phyloP scores from a whole-genome alignment of 371 early-diverging fungal species.

The Mucor circinelloides region DNA sequence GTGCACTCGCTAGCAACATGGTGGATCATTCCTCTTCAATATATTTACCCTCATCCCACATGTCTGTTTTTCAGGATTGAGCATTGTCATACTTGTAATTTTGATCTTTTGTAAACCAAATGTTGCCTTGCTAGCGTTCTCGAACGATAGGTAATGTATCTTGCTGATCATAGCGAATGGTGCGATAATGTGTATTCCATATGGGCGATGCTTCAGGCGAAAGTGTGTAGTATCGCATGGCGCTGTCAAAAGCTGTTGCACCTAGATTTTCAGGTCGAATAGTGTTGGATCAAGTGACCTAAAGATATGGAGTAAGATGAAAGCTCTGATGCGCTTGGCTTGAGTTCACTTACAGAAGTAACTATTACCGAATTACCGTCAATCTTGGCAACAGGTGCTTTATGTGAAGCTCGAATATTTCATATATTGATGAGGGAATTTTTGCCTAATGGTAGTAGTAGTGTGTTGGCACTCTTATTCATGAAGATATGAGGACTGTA shows the following conservation, averaged over 20 bases:
- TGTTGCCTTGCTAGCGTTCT: constrained; percentile 1
- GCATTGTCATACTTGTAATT: not conserved
- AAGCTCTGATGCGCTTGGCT: no score
- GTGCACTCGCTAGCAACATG: constrained; percentile 25
- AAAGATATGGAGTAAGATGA: not conserved
- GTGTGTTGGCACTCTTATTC: not conserved
- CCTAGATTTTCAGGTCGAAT: constrained; percentile 59
- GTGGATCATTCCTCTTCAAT: constrained; percentile 9
- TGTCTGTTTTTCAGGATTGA: constrained; percentile 6
- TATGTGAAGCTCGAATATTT: constrained; percentile 66
- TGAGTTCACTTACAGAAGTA: constrained; percentile 40
- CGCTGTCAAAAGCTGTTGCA: constrained; percentile 54
- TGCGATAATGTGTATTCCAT: constrained; percentile 24
- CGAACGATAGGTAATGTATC: constrained; percentile 21
- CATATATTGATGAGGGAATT: constrained; percentile 71
- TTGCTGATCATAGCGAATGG: constrained; percentile 5
- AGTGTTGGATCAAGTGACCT: constrained; percentile 66
- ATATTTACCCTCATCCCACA: constrained; percentile 3
- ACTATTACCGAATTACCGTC: constrained; percentile 56
- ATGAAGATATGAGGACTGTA: no score
- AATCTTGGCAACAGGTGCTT: constrained; percentile 56
- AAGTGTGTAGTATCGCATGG: constrained; percentile 53
- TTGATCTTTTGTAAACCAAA: constrained; percentile 6
- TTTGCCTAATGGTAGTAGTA: constrained; percentile 44
- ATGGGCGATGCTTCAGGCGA: constrained; percentile 22